Conservation (phyloP, 2,329 filamentous ascomycete genomes). For the Penicillium nordicum region DNA sequence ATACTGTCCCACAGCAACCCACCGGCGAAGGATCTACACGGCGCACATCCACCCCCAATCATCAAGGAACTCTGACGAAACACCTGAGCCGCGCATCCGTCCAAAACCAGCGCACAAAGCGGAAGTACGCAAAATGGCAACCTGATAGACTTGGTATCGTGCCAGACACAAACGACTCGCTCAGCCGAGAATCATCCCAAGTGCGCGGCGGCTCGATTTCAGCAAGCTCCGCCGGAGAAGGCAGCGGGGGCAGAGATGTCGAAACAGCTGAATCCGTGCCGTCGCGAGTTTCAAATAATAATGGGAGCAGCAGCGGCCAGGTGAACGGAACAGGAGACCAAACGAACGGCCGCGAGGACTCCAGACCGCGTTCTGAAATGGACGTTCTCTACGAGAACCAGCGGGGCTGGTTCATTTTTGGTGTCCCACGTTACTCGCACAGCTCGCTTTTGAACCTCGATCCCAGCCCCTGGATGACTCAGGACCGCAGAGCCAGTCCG, state of each 20-base stretch:
- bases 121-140: constrained; percentile 51
- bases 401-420: constrained; percentile 83
- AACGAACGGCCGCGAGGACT: constrained; percentile 14
- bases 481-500: constrained; percentile 53
- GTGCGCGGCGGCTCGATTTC: constrained; percentile 19
- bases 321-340: not conserved
- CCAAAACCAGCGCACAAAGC: constrained; percentile 38
- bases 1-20: constrained; percentile 31
- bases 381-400: constrained; percentile 96
- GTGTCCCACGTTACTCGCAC: constrained; percentile 82
- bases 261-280: constrained; percentile 17
- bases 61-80: constrained; percentile 25
- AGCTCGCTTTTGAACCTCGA: constrained; percentile 83
- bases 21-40: constrained; percentile 22
- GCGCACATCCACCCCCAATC: constrained; percentile 21
- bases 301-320: constrained; percentile 1
- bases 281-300: constrained; percentile 9
- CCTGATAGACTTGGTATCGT: constrained; percentile 54
- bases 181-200: constrained; percentile 20
- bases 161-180: constrained; percentile 16
- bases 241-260: constrained; percentile 9
- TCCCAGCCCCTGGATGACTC: constrained; percentile 80
- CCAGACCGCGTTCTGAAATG: constrained; percentile 51
- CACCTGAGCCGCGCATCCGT: constrained; percentile 35
- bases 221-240: constrained; percentile 15